Conservation (phyloP, 208 protist species). For the Leptomonas pyrrhocoris region DNA sequence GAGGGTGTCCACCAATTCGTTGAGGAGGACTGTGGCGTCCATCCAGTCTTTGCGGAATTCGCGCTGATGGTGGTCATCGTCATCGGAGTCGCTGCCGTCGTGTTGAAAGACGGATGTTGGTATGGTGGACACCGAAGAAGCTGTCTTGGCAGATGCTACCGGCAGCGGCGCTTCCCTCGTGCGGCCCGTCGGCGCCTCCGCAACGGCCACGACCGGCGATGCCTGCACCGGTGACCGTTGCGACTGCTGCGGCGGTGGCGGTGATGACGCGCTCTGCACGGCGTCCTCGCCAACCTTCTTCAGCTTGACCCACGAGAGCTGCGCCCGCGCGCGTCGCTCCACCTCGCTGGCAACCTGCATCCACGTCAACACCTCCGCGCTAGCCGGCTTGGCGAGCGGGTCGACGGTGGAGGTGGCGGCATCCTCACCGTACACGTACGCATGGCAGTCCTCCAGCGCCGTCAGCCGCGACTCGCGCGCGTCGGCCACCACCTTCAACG, state of each 20-base stretch:
- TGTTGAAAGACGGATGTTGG: too few relatives aligned
- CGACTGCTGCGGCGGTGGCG: background rate
- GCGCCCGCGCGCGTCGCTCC: background rate
- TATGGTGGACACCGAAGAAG: too few relatives aligned
- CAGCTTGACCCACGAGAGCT: slow-evolving; percentile 9
- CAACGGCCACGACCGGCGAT: too few relatives aligned
- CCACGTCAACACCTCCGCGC: background rate
- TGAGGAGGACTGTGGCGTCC: too few relatives aligned
- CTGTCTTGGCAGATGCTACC: too few relatives aligned
- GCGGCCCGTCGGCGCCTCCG: too few relatives aligned
- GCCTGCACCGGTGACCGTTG: background rate
- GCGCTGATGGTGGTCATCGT: background rate
- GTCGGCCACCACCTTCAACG: background rate
- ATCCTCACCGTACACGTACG: background rate
- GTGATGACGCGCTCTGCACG: background rate
- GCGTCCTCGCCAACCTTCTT: background rate
- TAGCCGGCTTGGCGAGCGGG: background rate
- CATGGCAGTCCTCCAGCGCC: background rate
- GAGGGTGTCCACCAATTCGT: too few relatives aligned
- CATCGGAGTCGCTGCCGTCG: background rate
- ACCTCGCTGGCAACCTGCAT: background rate
- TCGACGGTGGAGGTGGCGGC: background rate
- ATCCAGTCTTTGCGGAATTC: too few relatives aligned
- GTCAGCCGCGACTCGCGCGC: background rate
- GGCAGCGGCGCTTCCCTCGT: too few relatives aligned